Base-by-base conservation (phyloP, 129 eudicot genomes). In the Tagetes patula region DNA sequence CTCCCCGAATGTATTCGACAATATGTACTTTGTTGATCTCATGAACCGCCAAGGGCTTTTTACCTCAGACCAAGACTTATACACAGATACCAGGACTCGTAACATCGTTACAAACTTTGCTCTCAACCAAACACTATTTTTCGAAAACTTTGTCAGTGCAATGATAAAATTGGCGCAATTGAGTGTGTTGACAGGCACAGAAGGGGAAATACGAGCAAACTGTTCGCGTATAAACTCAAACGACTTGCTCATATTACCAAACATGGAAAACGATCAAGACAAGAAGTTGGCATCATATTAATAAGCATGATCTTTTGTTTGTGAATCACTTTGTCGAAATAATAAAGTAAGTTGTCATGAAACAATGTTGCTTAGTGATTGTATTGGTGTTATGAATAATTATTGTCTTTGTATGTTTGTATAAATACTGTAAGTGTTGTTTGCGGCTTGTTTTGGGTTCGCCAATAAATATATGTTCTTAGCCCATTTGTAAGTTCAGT, bases 101-200 rank as follows among this genome's bases (percentile, higher is more conserved):
- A 72, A 58, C 7, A 85, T 82, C 10, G 91, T 90, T 14, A 72
- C 75, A 9, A 68, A 31, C 48, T 90, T 87, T 77, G 94, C 89
- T 0, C 36, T 75, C 1, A 80, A 90, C 45, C 93, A 87, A n/a
- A 73, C 82, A 0, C 20, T 83, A 59, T 90, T 90, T 67, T 90
- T 61, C 59, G 82, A 82, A 65, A 80, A 81, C 33, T 90, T 90
- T 80, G 91, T 83, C 71, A 33, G 8, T 14, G 81, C 91, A 1
- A 83, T 87, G 90, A 65, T 87, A 6, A 90, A 87, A 80, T 83
- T 90, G 96, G 81, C 87, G 4, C 91, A 87, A 71, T 33, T 90
- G 47, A 71, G 79, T 5, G 94, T 87, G 73, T 75, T 82, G 79
- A 87, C 88, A 2, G 90, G 90, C 6, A n/a, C 54, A 0, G 78